These are phyloP conservation scores for Canariomyces notabilis DNA, from an alignment of 2,329 filamentous ascomycete species.

Conservation along the genomic window DNA sequence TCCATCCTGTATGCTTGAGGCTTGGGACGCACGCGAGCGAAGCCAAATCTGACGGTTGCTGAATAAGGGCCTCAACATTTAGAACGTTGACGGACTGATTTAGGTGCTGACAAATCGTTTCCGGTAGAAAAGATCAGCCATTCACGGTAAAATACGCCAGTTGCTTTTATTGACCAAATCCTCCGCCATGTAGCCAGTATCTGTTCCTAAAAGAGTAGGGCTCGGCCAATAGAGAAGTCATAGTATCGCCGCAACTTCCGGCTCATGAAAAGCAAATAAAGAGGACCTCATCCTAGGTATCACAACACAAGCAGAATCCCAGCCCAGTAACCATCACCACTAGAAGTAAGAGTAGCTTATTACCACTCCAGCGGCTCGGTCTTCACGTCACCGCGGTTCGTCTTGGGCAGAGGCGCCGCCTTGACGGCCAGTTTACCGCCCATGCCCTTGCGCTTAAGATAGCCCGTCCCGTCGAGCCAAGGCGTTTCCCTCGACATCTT, in stretches of 20 bases:
- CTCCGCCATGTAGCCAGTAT: too few relatives aligned
- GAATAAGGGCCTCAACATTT: neutral
- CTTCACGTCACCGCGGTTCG: slow-evolving; percentile 79
- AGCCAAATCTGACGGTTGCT: neutral
- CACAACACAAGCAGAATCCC: slow-evolving; percentile 1
- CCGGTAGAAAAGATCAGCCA: neutral
- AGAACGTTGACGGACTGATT: neutral
- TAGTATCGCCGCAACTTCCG: neutral
- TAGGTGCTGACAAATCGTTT: neutral
- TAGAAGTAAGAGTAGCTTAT: neutral
- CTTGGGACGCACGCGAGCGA: neutral
- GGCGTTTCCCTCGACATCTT: slow-evolving; percentile 73
- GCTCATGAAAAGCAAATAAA: neutral
- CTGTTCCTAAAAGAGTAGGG: too few relatives aligned
- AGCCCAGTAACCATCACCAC: neutral
- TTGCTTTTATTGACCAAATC: too few relatives aligned
- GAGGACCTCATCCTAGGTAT: slow-evolving; percentile 9
- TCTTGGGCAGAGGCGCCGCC: slow-evolving; percentile 71
- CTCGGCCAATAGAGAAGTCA: too few relatives aligned
- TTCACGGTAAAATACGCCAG: too few relatives aligned
- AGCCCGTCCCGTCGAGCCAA: slow-evolving; percentile 85
- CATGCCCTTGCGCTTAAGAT: slow-evolving; percentile 59
- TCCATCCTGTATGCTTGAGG: too few relatives aligned
- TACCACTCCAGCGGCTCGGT: slow-evolving; percentile 78
- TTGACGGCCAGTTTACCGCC: slow-evolving; percentile 53